phyloP scores from a whole-genome alignment of 805 yeast species.

The Scheffersomyces stipitis region DNA sequence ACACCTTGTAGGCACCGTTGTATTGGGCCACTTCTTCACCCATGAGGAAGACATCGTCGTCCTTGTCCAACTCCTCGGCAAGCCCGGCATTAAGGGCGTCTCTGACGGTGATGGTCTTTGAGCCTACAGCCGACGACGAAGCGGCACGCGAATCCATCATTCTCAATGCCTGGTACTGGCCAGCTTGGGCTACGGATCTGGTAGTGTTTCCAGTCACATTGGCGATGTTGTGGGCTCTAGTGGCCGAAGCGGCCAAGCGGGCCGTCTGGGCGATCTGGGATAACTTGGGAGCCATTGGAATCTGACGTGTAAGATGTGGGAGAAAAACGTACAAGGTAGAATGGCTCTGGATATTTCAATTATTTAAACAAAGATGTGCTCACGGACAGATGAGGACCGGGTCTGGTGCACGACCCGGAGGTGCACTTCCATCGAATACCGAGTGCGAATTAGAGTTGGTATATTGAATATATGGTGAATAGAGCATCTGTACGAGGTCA shows the following conservation, averaged over 20 bases:
- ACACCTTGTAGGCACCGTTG: constrained; percentile 98
- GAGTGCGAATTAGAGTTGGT: too few species aligned
- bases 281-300: constrained; percentile 24
- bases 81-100: constrained; percentile 94
- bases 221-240: constrained; percentile 24
- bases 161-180: constrained; percentile 36
- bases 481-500: too few species aligned
- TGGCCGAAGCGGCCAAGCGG: constrained; percentile 36
- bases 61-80: constrained; percentile 97
- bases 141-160: constrained; percentile 28
- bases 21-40: constrained; percentile 99
- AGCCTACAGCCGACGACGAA: constrained; percentile 51
- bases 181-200: constrained; percentile 25
- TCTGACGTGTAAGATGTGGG: constrained; percentile 2
- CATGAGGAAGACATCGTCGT: constrained; percentile 88
- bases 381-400: constrained; percentile 35
- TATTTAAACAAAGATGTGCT: too few species aligned
- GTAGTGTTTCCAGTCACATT: constrained; percentile 7
- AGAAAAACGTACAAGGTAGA: too few species aligned
- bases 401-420: constrained; percentile 16
- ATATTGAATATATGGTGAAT: too few species aligned
- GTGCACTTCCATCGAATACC: constrained; percentile 18
- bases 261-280: constrained; percentile 46
- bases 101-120: constrained; percentile 80
- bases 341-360: not conserved